These are phyloP conservation scores for Emergomyces pasteurianus DNA, from an alignment of 2,329 filamentous ascomycete species.

Conservation along the genomic window DNA sequence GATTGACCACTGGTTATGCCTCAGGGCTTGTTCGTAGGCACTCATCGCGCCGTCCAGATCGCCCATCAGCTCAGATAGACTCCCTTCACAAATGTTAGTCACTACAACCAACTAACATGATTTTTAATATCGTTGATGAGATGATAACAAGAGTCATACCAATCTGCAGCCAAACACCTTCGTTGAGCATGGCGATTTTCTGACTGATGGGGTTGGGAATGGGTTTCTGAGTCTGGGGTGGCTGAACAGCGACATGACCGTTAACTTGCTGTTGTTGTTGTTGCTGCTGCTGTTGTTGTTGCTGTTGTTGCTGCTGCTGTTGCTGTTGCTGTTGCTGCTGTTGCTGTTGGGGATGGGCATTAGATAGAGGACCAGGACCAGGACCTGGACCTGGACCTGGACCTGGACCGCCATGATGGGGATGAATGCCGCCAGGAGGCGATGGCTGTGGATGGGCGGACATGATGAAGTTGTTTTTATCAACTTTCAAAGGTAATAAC, in stretches of 20 bases:
- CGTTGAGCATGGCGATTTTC: conserved; percentile 67
- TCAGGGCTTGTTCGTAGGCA: conserved; percentile 81
- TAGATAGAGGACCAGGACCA: conserved; percentile 13
- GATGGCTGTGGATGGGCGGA: conserved; percentile 64
- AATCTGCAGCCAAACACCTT: conserved; percentile 83
- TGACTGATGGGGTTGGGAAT: conserved; percentile 56
- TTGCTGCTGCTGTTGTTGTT: conserved; percentile 36
- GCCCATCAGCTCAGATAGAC: conserved; percentile 74
- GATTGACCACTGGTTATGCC: conserved; percentile 78
- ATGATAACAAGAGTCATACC: conserved; percentile 32
- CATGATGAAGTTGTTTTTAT: conserved; percentile 40
- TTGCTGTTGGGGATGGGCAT: conserved; percentile 13
- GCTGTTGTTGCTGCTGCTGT: conserved; percentile 23
- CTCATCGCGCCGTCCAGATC: conserved; percentile 79
- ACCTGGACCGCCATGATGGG: conserved; percentile 53
- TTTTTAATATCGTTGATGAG: too few species aligned
- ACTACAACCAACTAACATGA: conserved; percentile 12
- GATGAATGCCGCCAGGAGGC: conserved; percentile 60
- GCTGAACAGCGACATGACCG: conserved; percentile 33
- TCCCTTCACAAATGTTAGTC: conserved; percentile 45
- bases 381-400: conserved; percentile 39
- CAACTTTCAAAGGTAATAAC: background rate
- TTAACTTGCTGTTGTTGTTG: conserved; percentile 38
- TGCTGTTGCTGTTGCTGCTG: conserved; percentile 32
- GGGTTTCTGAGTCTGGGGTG: conserved; percentile 37